Evolutionary conservation across 768 basidiomycete genomes (phyloP), one percentile per base, ranked within the genome.

Genomic region (Austroboletus eburneus): DNA sequence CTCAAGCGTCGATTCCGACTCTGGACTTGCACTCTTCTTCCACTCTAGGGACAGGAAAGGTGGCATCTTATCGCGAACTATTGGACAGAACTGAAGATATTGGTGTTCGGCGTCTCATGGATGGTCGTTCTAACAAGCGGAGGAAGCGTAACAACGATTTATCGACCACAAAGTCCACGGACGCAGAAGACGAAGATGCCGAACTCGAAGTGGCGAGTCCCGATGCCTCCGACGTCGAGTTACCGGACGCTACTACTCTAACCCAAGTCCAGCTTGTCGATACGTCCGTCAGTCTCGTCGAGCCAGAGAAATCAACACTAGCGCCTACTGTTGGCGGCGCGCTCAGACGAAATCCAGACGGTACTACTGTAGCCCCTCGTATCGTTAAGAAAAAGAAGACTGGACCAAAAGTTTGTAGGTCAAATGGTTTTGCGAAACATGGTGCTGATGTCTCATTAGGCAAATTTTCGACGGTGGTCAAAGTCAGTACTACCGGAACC

Each of bases 41-140:
- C 7, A 86, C 84, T 2, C 78, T 96, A 44, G 91, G 92, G 14
- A 85, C 91, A 2, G 85, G 86, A 12, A 83, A 76, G 57, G 59
- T 71, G 3, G 59, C 66, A 3, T 85, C 87, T 3, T 77, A 83
- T 51, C 75, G 79, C 33, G 79, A 85, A 40, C 75, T 70, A 4
- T 58, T 78, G 21, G 83, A 83, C 21, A 77, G 71, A 51, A 57
- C 66, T 7, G 86, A 88, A 57, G 79, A 88, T 51, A 71, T 75
- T 39, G 72, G 79, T 38, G 70, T 81, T 46, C 73, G 77, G 30
- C 75, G 75, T 43, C 68, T 73, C 16, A 52, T 86, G 45, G 69
- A 78, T 39, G 75, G 79, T 43, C 67, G 66, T 42, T 30, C 67
- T 36, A 71, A 74, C 36, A 77, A 74, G 52, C 69, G 79, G 45